phyloP scores from a whole-genome alignment of 345 rosid species.

The Kernera saxatilis region DNA sequence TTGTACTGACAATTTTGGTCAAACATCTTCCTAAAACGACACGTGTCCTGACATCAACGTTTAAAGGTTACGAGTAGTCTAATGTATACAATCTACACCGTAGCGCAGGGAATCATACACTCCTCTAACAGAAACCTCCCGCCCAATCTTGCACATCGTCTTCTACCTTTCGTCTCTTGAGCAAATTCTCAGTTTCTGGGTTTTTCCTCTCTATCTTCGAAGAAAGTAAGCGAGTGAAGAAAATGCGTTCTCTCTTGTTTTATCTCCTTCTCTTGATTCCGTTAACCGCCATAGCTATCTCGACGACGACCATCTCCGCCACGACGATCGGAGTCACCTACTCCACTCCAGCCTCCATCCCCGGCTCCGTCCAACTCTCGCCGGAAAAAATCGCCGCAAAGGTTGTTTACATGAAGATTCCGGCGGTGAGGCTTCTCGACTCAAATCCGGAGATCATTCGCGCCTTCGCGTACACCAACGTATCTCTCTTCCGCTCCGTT shows the following conservation, averaged over 20 bases:
- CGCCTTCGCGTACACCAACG: constrained; percentile 69
- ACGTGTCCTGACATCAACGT: neutral
- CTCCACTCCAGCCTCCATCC: constrained; percentile 23
- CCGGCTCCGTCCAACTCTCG: constrained; percentile 18
- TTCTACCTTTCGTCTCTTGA: constrained; percentile 15
- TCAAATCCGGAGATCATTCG: constrained; percentile 54
- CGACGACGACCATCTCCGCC: constrained; percentile 26
- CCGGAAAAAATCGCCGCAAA: constrained; percentile 40
- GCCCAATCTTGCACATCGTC: constrained; percentile 16
- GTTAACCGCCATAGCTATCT: constrained; percentile 19
- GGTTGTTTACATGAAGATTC: constrained; percentile 43
- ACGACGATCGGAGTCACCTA: constrained; percentile 41
- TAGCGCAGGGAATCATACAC: neutral
- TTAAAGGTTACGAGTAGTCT: neutral
- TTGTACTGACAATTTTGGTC: no score
- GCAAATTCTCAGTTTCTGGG: neutral
- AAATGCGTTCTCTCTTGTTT: constrained; percentile 2
- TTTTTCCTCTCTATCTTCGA: neutral
- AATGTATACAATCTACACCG: neutral
- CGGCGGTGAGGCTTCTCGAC: constrained; percentile 50
- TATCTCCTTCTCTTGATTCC: no score
- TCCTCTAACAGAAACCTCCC: constrained; percentile 27
- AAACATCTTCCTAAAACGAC: neutral
- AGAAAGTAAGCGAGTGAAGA: neutral
- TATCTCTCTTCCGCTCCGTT: constrained; percentile 65